Conservation (phyloP, 208 protist genomes). For the Tetramitus jugosus region DNA sequence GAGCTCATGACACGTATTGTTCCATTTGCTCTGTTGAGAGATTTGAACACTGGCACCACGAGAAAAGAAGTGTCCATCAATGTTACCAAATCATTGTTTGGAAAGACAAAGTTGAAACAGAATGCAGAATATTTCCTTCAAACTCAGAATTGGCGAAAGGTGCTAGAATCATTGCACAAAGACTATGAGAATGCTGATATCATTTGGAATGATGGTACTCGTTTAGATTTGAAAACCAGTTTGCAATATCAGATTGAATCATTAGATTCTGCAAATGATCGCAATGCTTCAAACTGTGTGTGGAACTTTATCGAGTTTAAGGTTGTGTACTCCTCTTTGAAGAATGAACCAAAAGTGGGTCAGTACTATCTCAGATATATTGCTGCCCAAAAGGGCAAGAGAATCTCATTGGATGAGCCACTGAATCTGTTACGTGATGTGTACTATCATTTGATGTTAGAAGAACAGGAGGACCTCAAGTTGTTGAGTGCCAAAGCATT, state of each 20-base stretch:
- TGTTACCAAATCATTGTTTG: neutral
- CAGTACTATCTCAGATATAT: neutral
- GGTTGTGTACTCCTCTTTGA: neutral
- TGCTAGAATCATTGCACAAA: neutral
- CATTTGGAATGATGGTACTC: neutral
- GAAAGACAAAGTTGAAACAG: neutral
- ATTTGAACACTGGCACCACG: neutral
- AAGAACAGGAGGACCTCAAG: neutral
- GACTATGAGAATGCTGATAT: neutral
- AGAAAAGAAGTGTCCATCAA: neutral
- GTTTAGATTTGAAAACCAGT: neutral
- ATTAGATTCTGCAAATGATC: neutral
- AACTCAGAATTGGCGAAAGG: neutral
- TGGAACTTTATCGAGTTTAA: neutral
- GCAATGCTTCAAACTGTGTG: neutral
- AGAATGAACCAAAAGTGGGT: neutral
- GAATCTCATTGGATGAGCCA: neutral
- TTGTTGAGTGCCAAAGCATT: neutral
- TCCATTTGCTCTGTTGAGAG: neutral
- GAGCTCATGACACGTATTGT: neutral
- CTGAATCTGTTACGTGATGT: neutral
- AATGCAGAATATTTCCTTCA: neutral
- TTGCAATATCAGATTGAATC: neutral
- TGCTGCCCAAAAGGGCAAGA: neutral
- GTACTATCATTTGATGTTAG: neutral